Evolutionary conservation across 306 rosid species (phyloP).

Genomic region (Malus sieversii): DNA sequence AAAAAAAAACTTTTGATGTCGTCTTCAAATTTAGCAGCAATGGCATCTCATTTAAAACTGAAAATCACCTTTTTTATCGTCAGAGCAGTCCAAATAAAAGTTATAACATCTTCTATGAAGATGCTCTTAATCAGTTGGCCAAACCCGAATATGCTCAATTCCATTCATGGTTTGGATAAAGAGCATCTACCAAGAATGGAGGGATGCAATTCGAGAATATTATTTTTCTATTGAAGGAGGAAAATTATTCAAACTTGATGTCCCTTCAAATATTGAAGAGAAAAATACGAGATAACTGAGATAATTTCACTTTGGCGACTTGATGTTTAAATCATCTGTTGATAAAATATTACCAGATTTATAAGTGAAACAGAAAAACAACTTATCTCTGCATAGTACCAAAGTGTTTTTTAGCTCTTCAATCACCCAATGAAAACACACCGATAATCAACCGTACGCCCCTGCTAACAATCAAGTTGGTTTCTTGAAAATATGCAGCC

Average conservation of each 20-base stretch:
- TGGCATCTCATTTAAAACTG: too few species aligned
- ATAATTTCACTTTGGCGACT: background rate
- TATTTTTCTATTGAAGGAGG: too few species aligned
- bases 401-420: constrained; percentile 7
- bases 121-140: too few species aligned
- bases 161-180: background rate
- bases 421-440: constrained; percentile 17
- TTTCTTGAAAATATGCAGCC: constrained; percentile 17
- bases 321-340: background rate
- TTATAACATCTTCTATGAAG: too few species aligned
- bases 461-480: constrained; percentile 15
- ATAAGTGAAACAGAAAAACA: background rate
- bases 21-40: too few species aligned
- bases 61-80: too few species aligned
- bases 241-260: too few species aligned
- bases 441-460: constrained; percentile 14
- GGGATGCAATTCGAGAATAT: background rate
- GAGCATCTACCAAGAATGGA: background rate
- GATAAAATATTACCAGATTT: background rate
- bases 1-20: too few species aligned
- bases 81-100: too few species aligned
- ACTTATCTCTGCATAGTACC: background rate
- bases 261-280: background rate
- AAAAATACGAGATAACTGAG: background rate
- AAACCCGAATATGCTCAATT: too few species aligned